Base-by-base conservation (phyloP, 208 protist species). In the Leishmania mexicana region DNA sequence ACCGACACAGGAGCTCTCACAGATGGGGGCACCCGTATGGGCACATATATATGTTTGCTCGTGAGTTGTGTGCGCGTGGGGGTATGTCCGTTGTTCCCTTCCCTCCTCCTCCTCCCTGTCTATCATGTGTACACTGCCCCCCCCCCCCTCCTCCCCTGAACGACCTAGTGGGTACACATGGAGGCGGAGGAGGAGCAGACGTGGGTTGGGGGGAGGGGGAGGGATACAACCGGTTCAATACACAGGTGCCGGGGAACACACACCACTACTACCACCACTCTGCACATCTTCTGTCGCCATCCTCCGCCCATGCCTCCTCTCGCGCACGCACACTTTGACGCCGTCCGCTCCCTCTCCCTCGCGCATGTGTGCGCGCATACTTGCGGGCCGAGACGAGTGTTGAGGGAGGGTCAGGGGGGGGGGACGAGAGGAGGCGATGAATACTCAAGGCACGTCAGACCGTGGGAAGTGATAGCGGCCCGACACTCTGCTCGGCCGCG, bases 401-500 rank as follows among this genome's bases (percentile, higher is more conserved):
- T 74, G 70, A 35, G 70, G 21, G 21, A 47, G 35, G 67, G 19
- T 24, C 38, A n/a, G 70, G 21, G 17, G 21, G 47, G 21, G 17
- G 21, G 13, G 67, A 28, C 5, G 21, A n/a, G 40, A 17, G 17
- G 67, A 38, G 31, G 10, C 31, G 31, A 68, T 68, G 67, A 49
- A 73, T n/a, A 7, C 73, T 79, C 60, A 80, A 13, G 62, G 42
- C 15, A n/a, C n/a, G 49, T 72, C 62, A 40, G 71, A 42, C 53
- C 64, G 62, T 24, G 72, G 70, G 19, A 85, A 76, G 6, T 81
- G 71, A 40, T 87, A 83, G 13, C 83, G 83, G 1, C 78, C 83
- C 31, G 83, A 83, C 47, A 80, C 76, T 58, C 83, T 75, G 77
- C 79, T 87, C 28, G 78, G 76, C 53, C 76, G 45, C 42, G 70